Evolutionary conservation across 2,329 filamentous ascomycete genomes (phyloP).

Genomic region (Diaporthe amygdali): DNA sequence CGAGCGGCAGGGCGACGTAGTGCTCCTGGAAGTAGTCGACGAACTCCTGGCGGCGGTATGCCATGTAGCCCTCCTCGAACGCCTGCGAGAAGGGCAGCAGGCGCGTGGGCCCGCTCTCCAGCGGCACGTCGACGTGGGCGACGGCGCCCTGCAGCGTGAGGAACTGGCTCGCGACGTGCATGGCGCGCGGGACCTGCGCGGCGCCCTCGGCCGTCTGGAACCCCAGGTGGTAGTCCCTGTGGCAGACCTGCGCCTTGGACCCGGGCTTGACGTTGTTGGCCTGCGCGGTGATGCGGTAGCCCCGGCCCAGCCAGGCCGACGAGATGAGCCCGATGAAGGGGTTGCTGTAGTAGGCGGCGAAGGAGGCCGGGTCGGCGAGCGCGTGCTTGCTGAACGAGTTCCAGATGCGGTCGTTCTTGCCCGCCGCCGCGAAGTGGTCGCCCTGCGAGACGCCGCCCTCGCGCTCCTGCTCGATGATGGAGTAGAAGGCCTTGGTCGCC

Average conservation of each 20-base stretch:
- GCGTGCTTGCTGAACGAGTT: constrained; percentile 70
- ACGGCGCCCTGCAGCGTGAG: constrained; percentile 68
- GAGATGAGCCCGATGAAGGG: constrained; percentile 59
- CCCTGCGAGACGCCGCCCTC: constrained; percentile 45
- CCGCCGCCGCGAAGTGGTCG: constrained; percentile 64
- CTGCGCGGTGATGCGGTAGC: constrained; percentile 65
- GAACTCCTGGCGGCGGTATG: constrained; percentile 59
- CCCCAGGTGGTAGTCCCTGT: constrained; percentile 69
- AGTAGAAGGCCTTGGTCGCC: constrained; percentile 52
- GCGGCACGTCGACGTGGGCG: constrained; percentile 65
- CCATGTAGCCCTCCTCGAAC: constrained; percentile 62
- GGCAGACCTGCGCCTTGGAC: constrained; percentile 59
- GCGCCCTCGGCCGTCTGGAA: constrained; percentile 59
- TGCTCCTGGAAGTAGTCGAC: constrained; percentile 56
- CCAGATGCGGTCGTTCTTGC: constrained; percentile 67
- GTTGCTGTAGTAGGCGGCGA: constrained; percentile 64
- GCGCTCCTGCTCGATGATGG: constrained; percentile 53
- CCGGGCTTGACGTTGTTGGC: constrained; percentile 68
- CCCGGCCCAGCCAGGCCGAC: constrained; percentile 63
- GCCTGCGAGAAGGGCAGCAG: constrained; percentile 65
- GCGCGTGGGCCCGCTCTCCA: constrained; percentile 63
- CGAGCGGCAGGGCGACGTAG: constrained; percentile 57
- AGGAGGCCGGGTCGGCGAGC: constrained; percentile 54
- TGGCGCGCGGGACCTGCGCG: constrained; percentile 52
- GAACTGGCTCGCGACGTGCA: constrained; percentile 60